Base-by-base conservation (phyloP, 2,329 filamentous ascomycete genomes). In the Cladosporium sp. region DNA sequence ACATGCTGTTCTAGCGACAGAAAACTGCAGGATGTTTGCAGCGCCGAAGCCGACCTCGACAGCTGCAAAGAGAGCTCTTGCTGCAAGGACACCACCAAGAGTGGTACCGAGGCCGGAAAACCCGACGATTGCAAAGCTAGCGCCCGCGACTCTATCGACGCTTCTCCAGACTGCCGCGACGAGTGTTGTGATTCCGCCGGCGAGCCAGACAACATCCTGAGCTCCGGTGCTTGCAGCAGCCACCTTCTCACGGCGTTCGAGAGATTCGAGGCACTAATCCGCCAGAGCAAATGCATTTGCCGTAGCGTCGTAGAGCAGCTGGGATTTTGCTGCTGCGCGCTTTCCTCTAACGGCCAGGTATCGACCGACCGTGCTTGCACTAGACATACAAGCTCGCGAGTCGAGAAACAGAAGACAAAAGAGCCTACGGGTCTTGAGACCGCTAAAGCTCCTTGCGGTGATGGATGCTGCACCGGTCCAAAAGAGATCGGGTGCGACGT, bases 341-440 rank as follows among this genome's bases (percentile, higher is more conserved):
- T 68, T 14, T 30, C 68, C 4, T 60, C 65, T 12, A 44, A 67
- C 10, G 67, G 59, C 15, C 26, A 59, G 52, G 59, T 49, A 12
- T 66, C 32, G 52, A 67, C 28, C 65, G 66, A 64, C 62, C 36
- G 10, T 65, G 67, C 52, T 65, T 65, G 68, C 66, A 70, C 24
- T 61, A 24, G 41, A n/a, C 49, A 52, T 8, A 18, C 24, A 52
- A 12, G 24, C 49, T 12, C 28, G 49, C 24, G 24, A 10, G 15
- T 8, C 14, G 26, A 18, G 28, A 18, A 26, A 8, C 49, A 30
- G 26, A 52, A 52, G 49, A 30, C 15, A 5, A 52, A 52, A 10
- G 26, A 52, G 14, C 7, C 21, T 24, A 51, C 47, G 26, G 5
- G 5, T 30, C 4, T 52, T 14, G 8, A 52, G 5, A 8, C 26